Percentiles rank a stretch among this genome's conserved stretches.
These are phyloP conservation scores for Haberlea rhodopensis DNA, from an alignment of 257 asterid species.

Conservation along the genomic window DNA sequence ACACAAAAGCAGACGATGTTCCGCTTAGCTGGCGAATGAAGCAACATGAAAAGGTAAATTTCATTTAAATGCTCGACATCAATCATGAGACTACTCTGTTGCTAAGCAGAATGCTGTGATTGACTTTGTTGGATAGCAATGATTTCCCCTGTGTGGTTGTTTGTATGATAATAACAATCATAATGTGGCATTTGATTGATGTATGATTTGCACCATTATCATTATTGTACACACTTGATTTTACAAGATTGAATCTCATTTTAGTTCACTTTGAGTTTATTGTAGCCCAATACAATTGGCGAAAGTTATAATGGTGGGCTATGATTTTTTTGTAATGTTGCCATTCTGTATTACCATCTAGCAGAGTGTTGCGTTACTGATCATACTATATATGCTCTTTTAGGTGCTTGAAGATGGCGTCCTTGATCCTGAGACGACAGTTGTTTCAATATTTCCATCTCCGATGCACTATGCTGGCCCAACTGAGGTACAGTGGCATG, in stretches of 20 bases:
- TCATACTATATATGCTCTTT: background rate
- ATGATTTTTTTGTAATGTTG: background rate
- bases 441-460: constrained; percentile 91
- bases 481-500: constrained; percentile 98
- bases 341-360: background rate
- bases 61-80: background rate
- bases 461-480: constrained; percentile 99
- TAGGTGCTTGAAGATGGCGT: constrained; percentile 94
- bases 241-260: background rate
- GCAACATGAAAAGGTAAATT: constrained; percentile 92
- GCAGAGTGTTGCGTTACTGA: background rate
- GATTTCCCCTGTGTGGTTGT: too few relatives aligned
- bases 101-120: background rate
- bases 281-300: background rate
- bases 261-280: background rate
- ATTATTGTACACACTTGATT: background rate
- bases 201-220: background rate
- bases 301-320: background rate
- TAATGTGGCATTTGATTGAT: too few relatives aligned
- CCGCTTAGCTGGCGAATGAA: constrained; percentile 92
- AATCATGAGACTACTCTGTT: background rate
- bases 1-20: constrained; percentile 92
- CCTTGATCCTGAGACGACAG: constrained; percentile 87
- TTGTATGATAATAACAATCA: background rate
- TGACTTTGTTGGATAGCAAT: background rate